phyloP scores from a whole-genome alignment of 805 yeast species.

The Zygosaccharomyces gambellarensis region DNA sequence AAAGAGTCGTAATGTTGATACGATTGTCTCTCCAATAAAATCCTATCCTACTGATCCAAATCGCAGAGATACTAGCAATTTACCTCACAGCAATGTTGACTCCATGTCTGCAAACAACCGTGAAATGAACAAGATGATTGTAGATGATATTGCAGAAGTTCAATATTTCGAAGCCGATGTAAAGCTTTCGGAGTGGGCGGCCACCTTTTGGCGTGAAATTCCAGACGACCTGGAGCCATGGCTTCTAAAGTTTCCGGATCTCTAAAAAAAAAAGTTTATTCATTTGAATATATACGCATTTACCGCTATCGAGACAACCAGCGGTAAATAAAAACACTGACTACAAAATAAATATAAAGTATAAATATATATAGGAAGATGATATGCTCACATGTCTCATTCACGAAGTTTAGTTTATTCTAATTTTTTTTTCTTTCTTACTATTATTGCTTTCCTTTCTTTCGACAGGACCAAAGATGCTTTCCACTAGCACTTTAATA shows the following conservation, averaged over 20 bases:
- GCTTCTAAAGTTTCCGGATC: slow-evolving; percentile 14
- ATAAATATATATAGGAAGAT: slow-evolving; percentile 14
- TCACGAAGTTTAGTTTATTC: slow-evolving; percentile 2
- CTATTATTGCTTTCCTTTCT: neutral
- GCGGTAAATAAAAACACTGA: slow-evolving; percentile 5
- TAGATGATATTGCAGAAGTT: slow-evolving; percentile 7
- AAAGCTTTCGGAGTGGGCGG: slow-evolving; percentile 28
- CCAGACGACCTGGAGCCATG: slow-evolving; percentile 36
- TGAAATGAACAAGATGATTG: slow-evolving; percentile 4
- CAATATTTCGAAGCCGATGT: slow-evolving; percentile 14
- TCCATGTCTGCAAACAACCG: neutral
- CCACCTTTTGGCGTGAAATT: slow-evolving; percentile 27
- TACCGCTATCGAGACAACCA: slow-evolving; percentile 3
- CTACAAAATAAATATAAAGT: slow-evolving; percentile 9
- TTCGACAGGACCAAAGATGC: slow-evolving; percentile 1
- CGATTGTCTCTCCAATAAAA: slow-evolving; percentile 11
- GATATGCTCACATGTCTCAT: slow-evolving; percentile 17
- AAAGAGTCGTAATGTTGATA: slow-evolving; percentile 3
- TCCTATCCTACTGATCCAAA: slow-evolving; percentile 4
- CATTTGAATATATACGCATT: slow-evolving; percentile 12
- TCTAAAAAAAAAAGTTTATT: slow-evolving; percentile 12
- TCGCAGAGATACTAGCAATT: neutral
- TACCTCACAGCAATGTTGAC: neutral
- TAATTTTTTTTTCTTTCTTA: neutral
- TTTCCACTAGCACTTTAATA: neutral